phyloP scores from a whole-genome alignment of 345 rosid species.

The Acer campestre region DNA sequence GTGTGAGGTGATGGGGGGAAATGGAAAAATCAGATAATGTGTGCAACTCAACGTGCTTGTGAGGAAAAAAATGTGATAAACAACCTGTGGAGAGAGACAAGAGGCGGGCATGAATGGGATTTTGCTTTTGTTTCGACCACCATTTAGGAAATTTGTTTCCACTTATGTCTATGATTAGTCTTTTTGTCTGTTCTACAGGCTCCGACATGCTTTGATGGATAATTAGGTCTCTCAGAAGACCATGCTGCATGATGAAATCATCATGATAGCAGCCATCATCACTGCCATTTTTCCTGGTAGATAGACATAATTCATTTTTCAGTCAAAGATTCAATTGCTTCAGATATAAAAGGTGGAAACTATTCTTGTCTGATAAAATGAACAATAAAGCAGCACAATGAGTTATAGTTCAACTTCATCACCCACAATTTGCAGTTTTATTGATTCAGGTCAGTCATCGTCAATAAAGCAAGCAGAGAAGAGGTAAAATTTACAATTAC shows the following conservation, averaged over 20 bases:
- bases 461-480: neutral
- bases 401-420: neutral
- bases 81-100: conserved; percentile 51
- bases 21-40: neutral
- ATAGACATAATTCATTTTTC: conserved; percentile 8
- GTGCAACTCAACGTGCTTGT: neutral
- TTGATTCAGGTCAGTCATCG: neutral
- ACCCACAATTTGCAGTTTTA: neutral
- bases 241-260: conserved; percentile 50
- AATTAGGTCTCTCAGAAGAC: conserved; percentile 45
- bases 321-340: neutral
- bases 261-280: conserved; percentile 36
- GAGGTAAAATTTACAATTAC: neutral
- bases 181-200: too few species aligned
- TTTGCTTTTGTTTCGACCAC: conserved; percentile 38
- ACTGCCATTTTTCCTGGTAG: conserved; percentile 41
- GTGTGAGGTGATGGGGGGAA: neutral
- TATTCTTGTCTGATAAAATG: too few species aligned
- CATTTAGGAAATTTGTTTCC: conserved; percentile 44
- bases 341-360: neutral
- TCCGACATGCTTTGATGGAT: too few species aligned
- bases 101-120: conserved; percentile 35
- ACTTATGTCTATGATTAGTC: neutral
- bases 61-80: neutral
- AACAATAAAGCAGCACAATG: neutral